These are phyloP conservation scores for Daldinia vernicosa DNA, from an alignment of 495 filamentous ascomycete species.

Conservation along the genomic window DNA sequence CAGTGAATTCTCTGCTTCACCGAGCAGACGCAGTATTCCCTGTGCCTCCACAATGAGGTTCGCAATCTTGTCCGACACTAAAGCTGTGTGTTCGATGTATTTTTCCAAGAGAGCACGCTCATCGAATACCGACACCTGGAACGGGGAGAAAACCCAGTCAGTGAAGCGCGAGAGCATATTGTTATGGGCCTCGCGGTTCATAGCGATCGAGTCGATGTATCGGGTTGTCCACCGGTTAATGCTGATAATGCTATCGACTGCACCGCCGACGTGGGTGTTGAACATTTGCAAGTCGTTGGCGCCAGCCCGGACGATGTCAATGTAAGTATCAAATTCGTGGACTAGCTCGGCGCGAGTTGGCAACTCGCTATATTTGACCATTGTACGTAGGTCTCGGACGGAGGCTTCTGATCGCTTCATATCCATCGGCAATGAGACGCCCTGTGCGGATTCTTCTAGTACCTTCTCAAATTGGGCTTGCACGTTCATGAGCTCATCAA, in stretches of 20 bases:
- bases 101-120: slow-evolving; percentile 63
- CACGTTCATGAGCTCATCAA: slow-evolving; percentile 71
- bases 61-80: slow-evolving; percentile 71
- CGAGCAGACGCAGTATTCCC: slow-evolving; percentile 63
- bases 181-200: slow-evolving; percentile 48
- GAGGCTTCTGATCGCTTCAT: slow-evolving; percentile 77
- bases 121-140: slow-evolving; percentile 63
- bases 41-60: slow-evolving; percentile 72
- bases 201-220: slow-evolving; percentile 67
- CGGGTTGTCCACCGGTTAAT: slow-evolving; percentile 69
- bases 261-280: slow-evolving; percentile 72
- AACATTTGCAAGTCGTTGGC: slow-evolving; percentile 69
- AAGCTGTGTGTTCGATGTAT: slow-evolving; percentile 70
- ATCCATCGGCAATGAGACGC: slow-evolving; percentile 68
- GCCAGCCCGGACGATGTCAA: slow-evolving; percentile 65
- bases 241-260: slow-evolving; percentile 73
- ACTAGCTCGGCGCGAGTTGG: slow-evolving; percentile 66
- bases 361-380: slow-evolving; percentile 61
- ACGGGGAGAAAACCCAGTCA: slow-evolving; percentile 61
- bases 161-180: slow-evolving; percentile 44
- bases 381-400: slow-evolving; percentile 75
- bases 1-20: slow-evolving; percentile 69
- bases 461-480: slow-evolving; percentile 73
- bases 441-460: slow-evolving; percentile 64
- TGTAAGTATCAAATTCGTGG: slow-evolving; percentile 72